Percentiles rank a stretch among this genome's conserved stretches.
These are phyloP conservation scores for Galerina sulciceps DNA, from an alignment of 768 basidiomycete genomes.

Conservation along the genomic window DNA sequence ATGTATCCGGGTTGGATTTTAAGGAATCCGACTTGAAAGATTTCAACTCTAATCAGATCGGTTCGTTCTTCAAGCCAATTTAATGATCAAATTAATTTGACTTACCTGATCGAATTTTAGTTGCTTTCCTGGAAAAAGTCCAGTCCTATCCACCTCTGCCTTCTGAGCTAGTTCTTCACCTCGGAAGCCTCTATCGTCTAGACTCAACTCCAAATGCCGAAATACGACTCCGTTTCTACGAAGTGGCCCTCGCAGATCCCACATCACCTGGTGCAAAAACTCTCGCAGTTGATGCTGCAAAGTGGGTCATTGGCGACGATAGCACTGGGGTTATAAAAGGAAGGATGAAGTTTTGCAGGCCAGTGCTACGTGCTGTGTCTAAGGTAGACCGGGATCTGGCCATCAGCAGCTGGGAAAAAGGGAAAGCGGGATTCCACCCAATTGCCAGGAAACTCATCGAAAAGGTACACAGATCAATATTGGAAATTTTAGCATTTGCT, in stretches of 20 bases:
- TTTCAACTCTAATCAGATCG: slow-evolving; percentile 79
- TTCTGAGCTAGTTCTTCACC: slow-evolving; percentile 54
- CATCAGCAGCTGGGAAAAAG: slow-evolving; percentile 46
- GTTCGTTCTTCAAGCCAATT: slow-evolving; percentile 39
- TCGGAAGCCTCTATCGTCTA: slow-evolving; percentile 57
- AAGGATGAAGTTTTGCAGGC: slow-evolving; percentile 86
- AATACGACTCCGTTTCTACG: slow-evolving; percentile 79
- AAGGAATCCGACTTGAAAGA: slow-evolving; percentile 72
- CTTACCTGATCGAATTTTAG: slow-evolving; percentile 35
- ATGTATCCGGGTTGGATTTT: slow-evolving; percentile 58
- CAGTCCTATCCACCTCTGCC: slow-evolving; percentile 69
- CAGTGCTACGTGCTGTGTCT: slow-evolving; percentile 58
- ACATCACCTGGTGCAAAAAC: slow-evolving; percentile 47
- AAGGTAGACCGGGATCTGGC: slow-evolving; percentile 61
- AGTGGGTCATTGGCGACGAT: slow-evolving; percentile 73
- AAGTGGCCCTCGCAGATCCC: slow-evolving; percentile 62
- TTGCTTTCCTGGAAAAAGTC: slow-evolving; percentile 85
- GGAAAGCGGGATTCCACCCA: slow-evolving; percentile 69
- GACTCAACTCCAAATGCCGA: slow-evolving; percentile 72
- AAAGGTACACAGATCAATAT: slow-evolving; percentile 49
- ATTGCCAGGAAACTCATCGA: slow-evolving; percentile 78
- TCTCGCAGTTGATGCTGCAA: slow-evolving; percentile 57
- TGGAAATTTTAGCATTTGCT: neutral
- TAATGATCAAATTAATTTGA: neutral
- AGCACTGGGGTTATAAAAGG: slow-evolving; percentile 69